Evolutionary conservation across 2,329 filamentous ascomycete genomes (phyloP), one percentile per base, ranked within the genome.

Genomic region (Leptographium lundbergii): DNA sequence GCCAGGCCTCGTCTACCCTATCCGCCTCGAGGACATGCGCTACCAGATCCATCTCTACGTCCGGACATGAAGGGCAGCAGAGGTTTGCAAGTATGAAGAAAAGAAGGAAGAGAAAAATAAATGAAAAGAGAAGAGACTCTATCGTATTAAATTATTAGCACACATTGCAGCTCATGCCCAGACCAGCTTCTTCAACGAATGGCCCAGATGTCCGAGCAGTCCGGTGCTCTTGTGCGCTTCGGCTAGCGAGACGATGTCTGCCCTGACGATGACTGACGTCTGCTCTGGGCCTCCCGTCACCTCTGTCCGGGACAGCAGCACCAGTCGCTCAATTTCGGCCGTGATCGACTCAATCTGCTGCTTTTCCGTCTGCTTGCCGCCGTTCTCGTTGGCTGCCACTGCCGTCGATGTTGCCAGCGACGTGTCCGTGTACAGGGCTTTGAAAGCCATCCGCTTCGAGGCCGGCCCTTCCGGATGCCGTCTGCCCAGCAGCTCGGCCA

Each of bases 181-280:
- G 14, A 99, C 91, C 69, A 97, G 73, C 76, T 89, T 95, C 81
- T 96, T 96, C 66, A 97, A 79, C 61, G 87, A 88, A 75, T 97
- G 91, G 1, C 91, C 89, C 67, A 95, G 73, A 69, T 92, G 86
- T 72, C 96, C 92, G 57, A 97, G 71, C 66, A 95, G 78, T 0
- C 91, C 89, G 0, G 92, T 96, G 61, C 86, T 91, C 75, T 82
- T 88, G 78, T 83, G 92, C 59, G 94, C 94, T 68, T 96, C 91
- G 2, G 83, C 84, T 57, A 95, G 70, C 27, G 87, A 89, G 57
- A 99, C 89, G 57, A 99, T 89, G 66, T 92, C 87, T 0, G 75
- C 78, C 62, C 74, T 77, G 64, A 81, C 77, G 24, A 86, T 67
- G 5, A 84, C 71, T 24, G 69, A 71, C 65, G 76, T 74, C 47